Evolutionary conservation across 345 rosid genomes (phyloP), one percentile per base, ranked within the genome.

Genomic region (Anastatica hierochuntica): DNA sequence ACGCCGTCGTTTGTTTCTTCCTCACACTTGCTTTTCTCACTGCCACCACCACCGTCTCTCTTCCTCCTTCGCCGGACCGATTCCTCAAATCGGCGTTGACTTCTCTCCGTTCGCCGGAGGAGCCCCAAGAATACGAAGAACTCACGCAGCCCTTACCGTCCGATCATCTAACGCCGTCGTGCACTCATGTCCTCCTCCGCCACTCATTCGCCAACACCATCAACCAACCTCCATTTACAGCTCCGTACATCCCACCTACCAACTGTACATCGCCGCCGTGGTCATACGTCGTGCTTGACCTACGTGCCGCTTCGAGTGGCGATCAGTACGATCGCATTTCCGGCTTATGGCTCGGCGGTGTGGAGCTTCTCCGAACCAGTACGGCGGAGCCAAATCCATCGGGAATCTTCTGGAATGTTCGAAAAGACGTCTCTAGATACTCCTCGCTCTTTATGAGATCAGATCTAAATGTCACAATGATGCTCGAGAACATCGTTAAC

Each of bases 401-500:
- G 2, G 92, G 96, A 9, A 67, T 87, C 51, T 87, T 79, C 81
- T 87, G 96, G 95, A 72, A 44, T 4, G 78, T 87, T 59, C 83
- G 81, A 7, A 90, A 82, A 53, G 98, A 90, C 64, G 68, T 90
- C 31, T 69, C 89, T 15, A 71, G 78, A 54, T 90, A 82, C 71
- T 75, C 92, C 45, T 68, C 77, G 40, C 73, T 90, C n/a, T 75
- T 90, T 8, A 31, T 15, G 18, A 54, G 60, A 55, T 21, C 68
- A 4, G 33, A 75, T 58, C 55, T 80, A 36, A 72, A 67, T 46
- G 63, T 78, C 56, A 77, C 92, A 7, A 71, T 90, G 83, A 84
- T 84, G 96, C 83, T 90, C n/a, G 98, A 87, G 63, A 90, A 90
- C 64, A 58, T 82, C 16, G 83, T 90, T 42, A 74, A 90, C 57